These are phyloP conservation scores for sweet orange (Citrus sinensis) DNA, from an alignment of 345 rosid genomes.

Conservation along the genomic window DNA sequence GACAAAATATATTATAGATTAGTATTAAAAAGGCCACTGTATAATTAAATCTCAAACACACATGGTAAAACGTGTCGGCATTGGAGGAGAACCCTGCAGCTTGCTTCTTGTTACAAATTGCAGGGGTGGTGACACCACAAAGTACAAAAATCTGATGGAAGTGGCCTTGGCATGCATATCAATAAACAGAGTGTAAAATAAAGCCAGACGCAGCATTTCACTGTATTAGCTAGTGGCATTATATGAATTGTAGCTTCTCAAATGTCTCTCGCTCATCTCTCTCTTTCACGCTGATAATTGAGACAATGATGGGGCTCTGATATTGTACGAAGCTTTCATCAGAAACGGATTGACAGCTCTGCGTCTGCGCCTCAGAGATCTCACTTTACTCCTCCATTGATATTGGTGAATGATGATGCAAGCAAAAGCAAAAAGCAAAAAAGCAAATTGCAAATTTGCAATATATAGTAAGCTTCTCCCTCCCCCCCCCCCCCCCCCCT, in stretches of 20 bases:
- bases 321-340: slow-evolving; percentile 33
- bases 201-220: no score
- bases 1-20: no score
- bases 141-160: background rate
- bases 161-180: background rate
- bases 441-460: no score
- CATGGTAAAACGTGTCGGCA: background rate
- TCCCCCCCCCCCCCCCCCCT: background rate
- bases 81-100: background rate
- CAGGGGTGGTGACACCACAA: background rate
- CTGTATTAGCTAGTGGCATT: no score
- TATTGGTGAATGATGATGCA: slow-evolving; percentile 16
- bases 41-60: no score
- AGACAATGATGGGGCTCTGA: slow-evolving; percentile 64
- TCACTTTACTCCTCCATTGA: background rate
- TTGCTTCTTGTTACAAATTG: no score
- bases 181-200: background rate
- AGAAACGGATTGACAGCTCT: slow-evolving; percentile 34
- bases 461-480: no score
- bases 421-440: background rate
- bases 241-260: background rate
- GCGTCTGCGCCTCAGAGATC: background rate
- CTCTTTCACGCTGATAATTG: slow-evolving; percentile 26
- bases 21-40: no score
- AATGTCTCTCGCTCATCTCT: background rate